A percentile compares a stretch with the other conserved stretches of the same genome.
Evolutionary conservation across 2,329 filamentous ascomycete genomes (phyloP).

Genomic region (Cladosporium sp.): DNA sequence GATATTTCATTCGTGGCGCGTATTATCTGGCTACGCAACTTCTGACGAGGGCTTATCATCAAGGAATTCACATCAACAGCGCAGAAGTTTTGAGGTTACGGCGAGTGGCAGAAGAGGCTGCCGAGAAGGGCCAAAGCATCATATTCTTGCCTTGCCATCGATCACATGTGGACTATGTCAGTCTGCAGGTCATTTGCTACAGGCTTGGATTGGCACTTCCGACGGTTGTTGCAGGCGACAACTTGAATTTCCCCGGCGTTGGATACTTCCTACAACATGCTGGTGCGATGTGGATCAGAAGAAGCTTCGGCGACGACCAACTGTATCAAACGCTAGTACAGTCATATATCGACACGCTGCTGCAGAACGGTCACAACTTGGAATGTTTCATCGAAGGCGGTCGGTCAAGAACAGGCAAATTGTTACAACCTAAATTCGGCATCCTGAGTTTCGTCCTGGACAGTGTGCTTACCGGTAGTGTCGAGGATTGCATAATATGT

Average conservation of each 20-base stretch:
- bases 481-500: constrained; percentile 88
- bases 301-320: constrained; percentile 88
- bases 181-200: constrained; percentile 93
- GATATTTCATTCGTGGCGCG: constrained; percentile 77
- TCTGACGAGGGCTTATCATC: constrained; percentile 89
- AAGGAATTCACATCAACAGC: constrained; percentile 93
- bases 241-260: constrained; percentile 89
- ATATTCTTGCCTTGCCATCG: constrained; percentile 94
- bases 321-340: constrained; percentile 93
- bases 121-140: constrained; percentile 87
- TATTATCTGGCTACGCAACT: constrained; percentile 90
- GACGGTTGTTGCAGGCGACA: constrained; percentile 92
- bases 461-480: constrained; percentile 81
- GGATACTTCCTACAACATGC: constrained; percentile 91
- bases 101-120: constrained; percentile 78
- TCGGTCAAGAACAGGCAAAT: constrained; percentile 79
- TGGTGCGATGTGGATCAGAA: constrained; percentile 94
- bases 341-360: constrained; percentile 87
- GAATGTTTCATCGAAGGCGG: constrained; percentile 98
- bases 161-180: constrained; percentile 95
- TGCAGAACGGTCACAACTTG: constrained; percentile 90
- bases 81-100: constrained; percentile 85
- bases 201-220: constrained; percentile 85
- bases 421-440: constrained; percentile 91
- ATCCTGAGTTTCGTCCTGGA: constrained; percentile 91